Conservation (phyloP, 352 stramenopile species). For the Phytophthora meadii region DNA sequence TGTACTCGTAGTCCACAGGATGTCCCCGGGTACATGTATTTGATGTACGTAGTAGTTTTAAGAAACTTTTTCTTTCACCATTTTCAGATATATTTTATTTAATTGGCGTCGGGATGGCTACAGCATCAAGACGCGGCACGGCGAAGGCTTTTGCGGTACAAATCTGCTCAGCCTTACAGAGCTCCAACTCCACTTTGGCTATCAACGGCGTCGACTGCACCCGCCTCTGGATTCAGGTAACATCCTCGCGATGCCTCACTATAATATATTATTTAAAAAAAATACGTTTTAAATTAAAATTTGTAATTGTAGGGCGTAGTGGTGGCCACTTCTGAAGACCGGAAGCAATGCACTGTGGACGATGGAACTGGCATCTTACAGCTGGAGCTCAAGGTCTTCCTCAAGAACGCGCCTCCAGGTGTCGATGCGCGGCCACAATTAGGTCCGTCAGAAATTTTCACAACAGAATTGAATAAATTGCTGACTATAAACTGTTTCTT, state of each 20-base stretch:
- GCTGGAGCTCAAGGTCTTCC: constrained; percentile 68
- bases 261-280: not conserved
- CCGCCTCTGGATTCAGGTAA: constrained; percentile 79
- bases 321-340: constrained; percentile 42
- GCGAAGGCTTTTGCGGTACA: constrained; percentile 71
- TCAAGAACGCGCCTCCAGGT: constrained; percentile 64
- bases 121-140: constrained; percentile 31
- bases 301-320: constrained; percentile 61
- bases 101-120: not conserved
- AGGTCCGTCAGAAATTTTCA: constrained; percentile 34
- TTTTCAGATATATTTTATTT: too few relatives aligned
- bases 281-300: not conserved
- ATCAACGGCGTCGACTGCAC: constrained; percentile 70
- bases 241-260: constrained; percentile 4
- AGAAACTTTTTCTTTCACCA: too few relatives aligned
- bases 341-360: constrained; percentile 61
- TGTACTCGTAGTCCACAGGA: too few relatives aligned
- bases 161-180: constrained; percentile 51
- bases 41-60: too few relatives aligned
- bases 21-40: too few relatives aligned
- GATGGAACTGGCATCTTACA: constrained; percentile 73
- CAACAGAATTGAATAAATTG: too few relatives aligned
- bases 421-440: constrained; percentile 45
- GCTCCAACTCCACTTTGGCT: constrained; percentile 44
- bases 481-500: constrained; percentile 7